Base-by-base conservation (phyloP, 1,284 basidiomycete species). In the Waitea zeae region DNA sequence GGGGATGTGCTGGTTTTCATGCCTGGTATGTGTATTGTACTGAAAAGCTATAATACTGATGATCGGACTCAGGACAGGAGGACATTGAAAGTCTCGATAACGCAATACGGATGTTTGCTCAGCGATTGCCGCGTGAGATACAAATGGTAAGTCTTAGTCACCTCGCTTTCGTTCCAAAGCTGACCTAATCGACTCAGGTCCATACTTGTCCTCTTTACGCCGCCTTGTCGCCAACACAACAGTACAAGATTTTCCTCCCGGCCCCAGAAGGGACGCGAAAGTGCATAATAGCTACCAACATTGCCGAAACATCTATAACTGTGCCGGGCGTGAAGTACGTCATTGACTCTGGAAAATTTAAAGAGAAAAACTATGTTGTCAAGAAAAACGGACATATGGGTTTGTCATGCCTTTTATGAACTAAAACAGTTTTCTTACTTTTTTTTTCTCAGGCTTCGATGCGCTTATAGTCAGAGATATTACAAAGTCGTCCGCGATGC, bases 201-300 rank as follows among this genome's bases (percentile, higher is more conserved):
- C 53, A 74, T 14, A 61, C 78, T 36, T 79, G 76, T 42, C 95
- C 95, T 1, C 98, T 98, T 47, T 98, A 99, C 57, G 98, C 95
- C 2, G 92, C 97, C 52, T 97, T 98, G 93, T 95, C 95, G 2
- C 92, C 95, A 1, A 93, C 98, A 57, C 59, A 98, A 20, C 95
- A 99, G 52, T 92, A 93, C 11, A 93, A 92, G 55, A 98, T 99
- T 46, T 98, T 98, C 49, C 81, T 92, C 42, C 76, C 92, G 2
- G 92, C 93, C 0, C 63, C 73, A n/a, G 88, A 97, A 52, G 95
- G 93, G 5, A 70, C 92, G 33, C 67, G 95, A 30, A 98, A 98
- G 57, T 89, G 93, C 37, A 89, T 98, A 41, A 90, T 98, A 0
- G 93, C 95, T 1, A 99, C 95, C 5, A 99, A 99, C 55, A 98